Base-by-base conservation (phyloP, 768 basidiomycete genomes). In the Tephrocybe sp. region DNA sequence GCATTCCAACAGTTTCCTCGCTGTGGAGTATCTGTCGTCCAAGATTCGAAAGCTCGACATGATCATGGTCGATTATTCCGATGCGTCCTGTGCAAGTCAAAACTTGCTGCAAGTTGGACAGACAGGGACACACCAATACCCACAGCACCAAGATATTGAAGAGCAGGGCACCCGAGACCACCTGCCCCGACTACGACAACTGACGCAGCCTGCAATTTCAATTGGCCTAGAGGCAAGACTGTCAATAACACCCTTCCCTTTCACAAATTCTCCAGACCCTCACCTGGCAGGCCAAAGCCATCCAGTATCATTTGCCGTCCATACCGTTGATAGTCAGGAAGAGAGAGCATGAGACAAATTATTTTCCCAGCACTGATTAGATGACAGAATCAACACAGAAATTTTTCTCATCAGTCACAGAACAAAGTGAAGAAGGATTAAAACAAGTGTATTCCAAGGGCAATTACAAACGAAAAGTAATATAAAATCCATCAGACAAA, bases 271-370 rank as follows among this genome's bases (percentile, higher is more conserved):
- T 22, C 12, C 7, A 11, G 23, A 52, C 23, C 42, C 11, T 52
- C 38, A 88, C 94, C 94, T 68, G 81, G 75, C 2, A 97, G 74
- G 8, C 94, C 94, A 62, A 97, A 86, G 15, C 84, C 86, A 49
- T 91, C 83, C 46, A 97, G 69, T 49, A 97, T 92, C 94, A 99
- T 95, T 64, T 99, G 95, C 47, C 97, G 76, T 37, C 95, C 94
- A 82, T 97, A 98, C 49, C 94, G 78, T 58, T 75, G 72, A 65
- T 95, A 97, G 57, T 97, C 94, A 45, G 77, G 70, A 33, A 84
- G 62, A 25, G 70, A 68, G 23, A 77, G 69, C 53, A 72, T 61
- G n/a, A n/a, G n/a, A n/a, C n/a, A n/a, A 16, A 34, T 2, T 43
- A 24, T 21, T 9, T 29, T 29, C 6, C 11, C 12, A 49, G 27